phyloP scores from a whole-genome alignment of 257 asterid genomes.

The Fraxinus cuspidata region DNA sequence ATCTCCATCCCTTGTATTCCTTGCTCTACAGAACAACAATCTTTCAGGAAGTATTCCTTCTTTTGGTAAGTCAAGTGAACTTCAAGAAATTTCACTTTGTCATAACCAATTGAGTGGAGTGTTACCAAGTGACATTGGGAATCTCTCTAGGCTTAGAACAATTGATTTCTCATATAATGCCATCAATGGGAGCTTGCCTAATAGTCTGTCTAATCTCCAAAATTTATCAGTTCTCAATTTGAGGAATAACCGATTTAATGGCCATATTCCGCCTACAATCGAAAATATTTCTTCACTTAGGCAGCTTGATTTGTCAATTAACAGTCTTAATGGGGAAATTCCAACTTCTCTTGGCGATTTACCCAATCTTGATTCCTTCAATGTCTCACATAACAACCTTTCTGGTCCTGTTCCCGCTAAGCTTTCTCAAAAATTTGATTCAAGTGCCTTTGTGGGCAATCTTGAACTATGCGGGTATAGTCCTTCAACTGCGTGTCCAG shows the following conservation, averaged over 20 bases:
- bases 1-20: conserved; percentile 56
- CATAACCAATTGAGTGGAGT: conserved; percentile 51
- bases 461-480: conserved; percentile 75
- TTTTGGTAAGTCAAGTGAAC: conserved; percentile 55
- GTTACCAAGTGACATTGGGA: conserved; percentile 46
- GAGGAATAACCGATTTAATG: conserved; percentile 50
- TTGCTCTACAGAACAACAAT: conserved; percentile 58
- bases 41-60: conserved; percentile 69
- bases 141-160: conserved; percentile 44
- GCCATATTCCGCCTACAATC: conserved; percentile 49
- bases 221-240: conserved; percentile 60
- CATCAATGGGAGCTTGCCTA: conserved; percentile 61
- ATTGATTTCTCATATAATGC: conserved; percentile 60
- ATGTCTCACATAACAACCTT: conserved; percentile 78
- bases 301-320: conserved; percentile 65
- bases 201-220: conserved; percentile 44
- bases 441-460: conserved; percentile 75
- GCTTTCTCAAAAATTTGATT: conserved; percentile 61
- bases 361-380: conserved; percentile 59
- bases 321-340: conserved; percentile 65
- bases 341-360: conserved; percentile 62
- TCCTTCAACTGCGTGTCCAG: conserved; percentile 52
- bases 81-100: conserved; percentile 56
- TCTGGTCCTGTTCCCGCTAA: conserved; percentile 70
- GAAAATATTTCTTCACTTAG: conserved; percentile 55